phyloP scores from a whole-genome alignment of 352 stramenopile genomes.

The Chrysophaeum taylorii region DNA sequence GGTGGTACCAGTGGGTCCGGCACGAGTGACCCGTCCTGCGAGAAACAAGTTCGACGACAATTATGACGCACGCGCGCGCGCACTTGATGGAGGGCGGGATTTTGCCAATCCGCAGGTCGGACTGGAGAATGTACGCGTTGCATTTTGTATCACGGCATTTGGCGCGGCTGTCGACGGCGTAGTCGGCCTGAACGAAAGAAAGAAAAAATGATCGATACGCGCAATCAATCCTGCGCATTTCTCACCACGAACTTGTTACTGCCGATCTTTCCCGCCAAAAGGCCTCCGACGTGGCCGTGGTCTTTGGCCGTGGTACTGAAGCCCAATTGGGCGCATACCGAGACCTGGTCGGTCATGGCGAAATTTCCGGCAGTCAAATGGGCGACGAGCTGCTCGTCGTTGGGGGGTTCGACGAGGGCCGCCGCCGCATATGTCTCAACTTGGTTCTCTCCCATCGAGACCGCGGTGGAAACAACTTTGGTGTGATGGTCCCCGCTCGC shows the following conservation, averaged over 20 bases:
- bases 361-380: no score
- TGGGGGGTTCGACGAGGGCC: no score
- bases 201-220: not conserved
- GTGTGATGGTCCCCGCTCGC: no score
- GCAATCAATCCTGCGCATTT: not conserved
- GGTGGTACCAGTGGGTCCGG: slow-evolving; percentile 6
- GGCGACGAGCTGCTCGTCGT: no score
- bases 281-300: no score
- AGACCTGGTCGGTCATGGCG: no score
- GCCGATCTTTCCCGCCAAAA: slow-evolving; percentile 9
- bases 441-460: no score
- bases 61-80: not conserved
- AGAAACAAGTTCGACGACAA: not conserved
- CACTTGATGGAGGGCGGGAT: not conserved
- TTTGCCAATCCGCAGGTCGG: slow-evolving; percentile 3
- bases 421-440: no score
- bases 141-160: not conserved
- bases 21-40: not conserved
- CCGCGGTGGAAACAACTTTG: no score
- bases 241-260: not conserved
- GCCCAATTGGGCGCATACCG: no score
- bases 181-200: not conserved
- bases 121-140: not conserved
- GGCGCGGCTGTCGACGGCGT: not conserved
- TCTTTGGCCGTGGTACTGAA: no score